Base-by-base conservation (phyloP, 1,284 basidiomycete species). In the Cryptococcus sp. region DNA sequence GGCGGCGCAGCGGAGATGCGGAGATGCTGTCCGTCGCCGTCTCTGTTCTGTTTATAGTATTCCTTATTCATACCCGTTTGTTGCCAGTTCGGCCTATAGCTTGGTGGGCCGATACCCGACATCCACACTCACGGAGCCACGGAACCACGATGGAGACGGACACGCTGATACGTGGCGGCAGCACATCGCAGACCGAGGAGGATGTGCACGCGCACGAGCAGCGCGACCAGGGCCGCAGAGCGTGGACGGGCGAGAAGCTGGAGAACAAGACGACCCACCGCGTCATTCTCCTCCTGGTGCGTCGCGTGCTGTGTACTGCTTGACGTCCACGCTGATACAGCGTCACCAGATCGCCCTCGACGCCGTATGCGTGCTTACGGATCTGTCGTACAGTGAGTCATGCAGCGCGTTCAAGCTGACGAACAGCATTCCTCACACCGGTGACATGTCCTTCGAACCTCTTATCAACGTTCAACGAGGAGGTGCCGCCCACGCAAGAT, bases 401-500 rank as follows among this genome's bases (percentile, higher is more conserved):
- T 2, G 31, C 10, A 4, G 31, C 27, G 7, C 44, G 17, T 47
- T 10, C 19, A 45, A 3, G 42, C 42, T 22, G n/a, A 45, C 16
- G 22, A 19, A 45, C 16, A 45, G 42, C 42, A 2, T 45, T 45
- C 22, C 42, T 45, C 16, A 45, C 42, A 15, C 42, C 42, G 42
- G n/a, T 19, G 42, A 45, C 42, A n/a, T 45, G 42, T 10, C 42
- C 42, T 19, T 7, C 42, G 16, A 45, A 15, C 13, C 31, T 35
- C 2, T 2, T 13, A 4, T 35, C 31, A 3, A 25, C 25, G 8
- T 8, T 35, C 5, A 5, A 35, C 31, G 31, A 3, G 31, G 31
- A 35, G 5, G 31, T 35, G 2, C 31, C 31, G 5, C 31, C 31
- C 13, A 74, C 76, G 4, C 77, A 79, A 20, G 83, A 83, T 15